Base-by-base conservation (phyloP, 2,329 filamentous ascomycete genomes). In the Aspergillus uvarum region DNA sequence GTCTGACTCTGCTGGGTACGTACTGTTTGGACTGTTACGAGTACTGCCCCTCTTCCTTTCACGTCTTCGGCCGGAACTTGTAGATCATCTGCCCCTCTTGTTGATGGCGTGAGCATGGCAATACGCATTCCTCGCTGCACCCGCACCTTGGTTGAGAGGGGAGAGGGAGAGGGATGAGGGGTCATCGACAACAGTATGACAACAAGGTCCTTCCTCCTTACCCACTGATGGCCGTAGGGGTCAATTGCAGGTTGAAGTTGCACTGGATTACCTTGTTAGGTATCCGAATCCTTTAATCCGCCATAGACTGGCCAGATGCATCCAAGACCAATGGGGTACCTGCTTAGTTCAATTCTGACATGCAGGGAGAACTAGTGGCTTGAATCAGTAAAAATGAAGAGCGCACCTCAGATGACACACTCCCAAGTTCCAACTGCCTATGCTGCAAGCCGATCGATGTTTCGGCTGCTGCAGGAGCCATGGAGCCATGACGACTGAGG, bases 101-200 rank as follows among this genome's bases (percentile, higher is more conserved):
- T 26, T 24, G 60, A 63, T 64, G 60, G 63, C 63, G 63, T 64
- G 63, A 64, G 60, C 47, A 29, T 55, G 44, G 51, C 35, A 51
- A 47, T 55, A 26, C 22, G 55, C n/a, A 14, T 47, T 56, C 29
- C 24, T 49, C 47, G 48, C 38, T 51, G 54, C 12, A 48, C 44
- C 29, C 48, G 32, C 11, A 26, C 29, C 44, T 26, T 35, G 38
- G 16, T 47, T 42, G 47, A 2, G 26, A 8, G 32, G 32, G 32
- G 7, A 29, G 32, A 3, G 32, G 4, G 11, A 10, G 7, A 29
- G 32, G 11, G 32, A 12, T 12, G 32, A 35, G 32, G 32, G 32
- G 32, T 35, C 32, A 35, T 12, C 32, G 12, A 35, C 32, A 35
- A 35, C 32, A 14, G 32, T 16, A 35, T 19, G 38, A 19, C 38